Conservation (phyloP, 2,329 filamentous ascomycete genomes). For the Apiospora rasikravindrae region DNA sequence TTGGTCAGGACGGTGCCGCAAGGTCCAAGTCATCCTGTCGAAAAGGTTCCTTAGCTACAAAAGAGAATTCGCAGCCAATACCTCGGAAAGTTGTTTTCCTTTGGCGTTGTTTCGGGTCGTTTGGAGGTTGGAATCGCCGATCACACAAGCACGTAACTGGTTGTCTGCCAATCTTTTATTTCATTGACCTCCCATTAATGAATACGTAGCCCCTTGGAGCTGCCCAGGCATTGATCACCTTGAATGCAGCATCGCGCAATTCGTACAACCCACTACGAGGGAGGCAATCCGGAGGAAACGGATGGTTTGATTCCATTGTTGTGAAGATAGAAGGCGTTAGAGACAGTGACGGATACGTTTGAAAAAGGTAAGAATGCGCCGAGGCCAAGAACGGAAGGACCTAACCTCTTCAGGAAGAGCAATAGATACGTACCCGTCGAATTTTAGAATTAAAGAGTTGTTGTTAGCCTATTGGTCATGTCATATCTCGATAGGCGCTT, state of each 20-base stretch:
- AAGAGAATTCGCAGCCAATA: slow-evolving; percentile 26
- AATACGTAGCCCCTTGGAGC: slow-evolving; percentile 24
- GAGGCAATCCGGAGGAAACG: slow-evolving; percentile 6
- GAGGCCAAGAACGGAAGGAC: too few species aligned
- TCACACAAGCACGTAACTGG: slow-evolving; percentile 18
- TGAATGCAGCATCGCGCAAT: background rate
- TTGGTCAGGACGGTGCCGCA: slow-evolving; percentile 21
- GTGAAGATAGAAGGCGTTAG: too few species aligned
- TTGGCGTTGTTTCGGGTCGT: slow-evolving; percentile 17
- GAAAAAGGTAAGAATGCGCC: too few species aligned
- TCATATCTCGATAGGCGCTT: too few species aligned
- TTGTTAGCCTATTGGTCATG: too few species aligned
- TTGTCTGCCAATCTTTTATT: slow-evolving; percentile 14
- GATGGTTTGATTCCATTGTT: too few species aligned
- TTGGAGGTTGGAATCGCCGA: slow-evolving; percentile 15
- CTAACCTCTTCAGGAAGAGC: too few species aligned
- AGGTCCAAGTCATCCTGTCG: slow-evolving; percentile 21
- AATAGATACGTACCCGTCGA: too few species aligned
- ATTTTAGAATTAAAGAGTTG: too few species aligned
- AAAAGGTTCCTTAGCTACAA: slow-evolving; percentile 24
- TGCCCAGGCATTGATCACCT: slow-evolving; percentile 4
- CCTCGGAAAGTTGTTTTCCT: slow-evolving; percentile 23
- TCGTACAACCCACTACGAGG: background rate
- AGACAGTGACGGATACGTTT: too few species aligned
- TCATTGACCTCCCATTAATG: slow-evolving; percentile 22